Base-by-base conservation (phyloP, 2,329 filamentous ascomycete species). In the Epichloe coenophiala region DNA sequence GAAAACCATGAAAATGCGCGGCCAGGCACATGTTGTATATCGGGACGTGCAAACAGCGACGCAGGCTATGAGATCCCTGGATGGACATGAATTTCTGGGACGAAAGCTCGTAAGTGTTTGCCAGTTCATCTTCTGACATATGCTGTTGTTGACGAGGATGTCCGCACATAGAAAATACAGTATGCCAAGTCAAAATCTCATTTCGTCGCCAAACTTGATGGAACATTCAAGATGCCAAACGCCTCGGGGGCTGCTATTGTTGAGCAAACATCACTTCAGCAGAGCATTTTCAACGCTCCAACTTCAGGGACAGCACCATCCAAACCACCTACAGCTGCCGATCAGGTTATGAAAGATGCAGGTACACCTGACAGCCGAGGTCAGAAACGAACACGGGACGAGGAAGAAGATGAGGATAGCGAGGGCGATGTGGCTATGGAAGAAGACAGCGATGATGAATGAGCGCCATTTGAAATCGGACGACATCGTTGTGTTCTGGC, bases 11-110 rank as follows among this genome's bases (percentile, higher is more conserved):
- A 88, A 88, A 70, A 96, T 97, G 90, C 84, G 93, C 47, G 93
- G 93, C 3, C 93, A 98, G 69, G 93, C 93, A 54, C 93, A 97
- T 62, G 74, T 98, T 54, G 86, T 93, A 13, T 97, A 89, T 65
- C 80, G 87, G 52, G 91, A 98, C 65, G 75, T 91, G 35, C 86
- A 95, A 58, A 82, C 88, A n/a, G 88, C 89, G 48, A 95, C 90
- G 23, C 88, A 95, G 64, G 93, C 93, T 2, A 88, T 98, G 88
- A 77, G 91, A 57, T 82, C 87, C 11, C 72, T 96, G 45, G 85
- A 97, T 59, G 88, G 87, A 2, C 87, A 88, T 61, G 80, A 86
- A 2, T 89, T 98, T 57, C 84, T 94, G 56, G 93, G 90, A 15
- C 82, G 80, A 56, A 78, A 88, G 57, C 81, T 98, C 75, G 91